Conservation (phyloP, 2,329 filamentous ascomycete species). For the Aspergillus neotritici region DNA sequence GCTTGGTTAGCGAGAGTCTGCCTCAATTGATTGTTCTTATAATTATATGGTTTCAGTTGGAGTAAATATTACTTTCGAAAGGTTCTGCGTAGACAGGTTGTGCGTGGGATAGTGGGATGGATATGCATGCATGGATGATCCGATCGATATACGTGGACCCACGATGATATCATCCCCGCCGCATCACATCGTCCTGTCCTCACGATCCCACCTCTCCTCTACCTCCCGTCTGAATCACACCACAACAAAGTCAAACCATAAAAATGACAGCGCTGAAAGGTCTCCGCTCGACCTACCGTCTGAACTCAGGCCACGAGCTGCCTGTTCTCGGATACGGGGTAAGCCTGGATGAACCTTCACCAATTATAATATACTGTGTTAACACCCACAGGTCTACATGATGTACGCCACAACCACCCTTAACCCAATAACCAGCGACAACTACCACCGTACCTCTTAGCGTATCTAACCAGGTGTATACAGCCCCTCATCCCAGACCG, state of each 20-base stretch:
- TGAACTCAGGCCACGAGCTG: slow-evolving; percentile 59
- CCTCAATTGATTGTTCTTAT: too few relatives aligned
- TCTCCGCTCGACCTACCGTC: slow-evolving; percentile 39
- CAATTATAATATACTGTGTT: neutral
- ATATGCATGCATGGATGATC: too few relatives aligned
- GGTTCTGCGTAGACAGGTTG: too few relatives aligned
- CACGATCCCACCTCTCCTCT: neutral
- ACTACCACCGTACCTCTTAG: too few relatives aligned
- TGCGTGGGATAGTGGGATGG: too few relatives aligned
- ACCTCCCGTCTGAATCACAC: slow-evolving; percentile 1
- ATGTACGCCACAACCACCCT: slow-evolving; percentile 18
- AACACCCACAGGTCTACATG: slow-evolving; percentile 25
- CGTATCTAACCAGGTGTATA: neutral
- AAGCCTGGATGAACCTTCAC: slow-evolving; percentile 21
- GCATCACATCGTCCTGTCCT: neutral
- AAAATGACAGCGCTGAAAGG: slow-evolving; percentile 12
- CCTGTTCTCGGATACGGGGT: slow-evolving; percentile 56
- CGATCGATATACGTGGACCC: too few relatives aligned
- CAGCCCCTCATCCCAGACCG: slow-evolving; percentile 24
- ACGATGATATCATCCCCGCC: slow-evolving; percentile 1
- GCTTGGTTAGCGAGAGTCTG: too few relatives aligned
- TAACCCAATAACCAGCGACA: neutral
- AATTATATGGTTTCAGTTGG: too few relatives aligned
- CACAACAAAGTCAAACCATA: neutral
- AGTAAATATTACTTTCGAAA: too few relatives aligned